phyloP scores from a whole-genome alignment of 2,329 filamentous ascomycete species.

The Monilinia polystroma region DNA sequence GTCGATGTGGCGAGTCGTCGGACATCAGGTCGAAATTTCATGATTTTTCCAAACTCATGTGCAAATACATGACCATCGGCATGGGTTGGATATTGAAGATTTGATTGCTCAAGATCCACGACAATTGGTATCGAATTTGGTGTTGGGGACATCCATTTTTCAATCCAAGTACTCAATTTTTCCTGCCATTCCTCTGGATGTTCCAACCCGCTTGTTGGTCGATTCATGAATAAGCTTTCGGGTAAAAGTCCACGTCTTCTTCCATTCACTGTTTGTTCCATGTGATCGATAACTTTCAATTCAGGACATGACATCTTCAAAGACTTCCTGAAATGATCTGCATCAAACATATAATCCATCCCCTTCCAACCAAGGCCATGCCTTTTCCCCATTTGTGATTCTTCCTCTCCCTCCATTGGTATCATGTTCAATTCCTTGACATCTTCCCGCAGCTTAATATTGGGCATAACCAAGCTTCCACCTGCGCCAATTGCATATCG shows the following conservation, averaged over 20 bases:
- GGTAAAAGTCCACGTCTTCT: constrained; percentile 32
- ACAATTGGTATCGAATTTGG: constrained; percentile 30
- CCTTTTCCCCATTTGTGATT: constrained; percentile 26
- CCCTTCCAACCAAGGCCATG: constrained; percentile 36
- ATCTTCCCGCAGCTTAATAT: constrained; percentile 42
- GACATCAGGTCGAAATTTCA: constrained; percentile 33
- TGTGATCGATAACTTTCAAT: constrained; percentile 32
- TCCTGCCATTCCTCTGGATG: constrained; percentile 33
- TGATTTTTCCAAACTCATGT: constrained; percentile 31
- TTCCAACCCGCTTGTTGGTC: constrained; percentile 30
- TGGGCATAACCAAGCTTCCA: constrained; percentile 42
- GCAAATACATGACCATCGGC: constrained; percentile 32
- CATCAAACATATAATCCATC: constrained; percentile 38
- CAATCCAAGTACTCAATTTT: constrained; percentile 34
- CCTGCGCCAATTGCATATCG: constrained; percentile 45
- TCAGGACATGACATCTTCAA: constrained; percentile 35
- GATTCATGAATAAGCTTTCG: constrained; percentile 29
- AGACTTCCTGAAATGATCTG: constrained; percentile 33
- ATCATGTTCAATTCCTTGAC: constrained; percentile 31
- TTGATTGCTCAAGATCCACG: constrained; percentile 33
- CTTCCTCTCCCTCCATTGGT: constrained; percentile 17
- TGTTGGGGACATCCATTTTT: constrained; percentile 27
- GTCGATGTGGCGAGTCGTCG: constrained; percentile 33
- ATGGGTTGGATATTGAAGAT: constrained; percentile 34
- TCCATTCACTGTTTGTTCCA: constrained; percentile 28